Percentiles rank a stretch among this genome's conserved stretches.
Conservation (phyloP, 2,329 filamentous ascomycete genomes). For the Penicillium sclerotigenum region DNA sequence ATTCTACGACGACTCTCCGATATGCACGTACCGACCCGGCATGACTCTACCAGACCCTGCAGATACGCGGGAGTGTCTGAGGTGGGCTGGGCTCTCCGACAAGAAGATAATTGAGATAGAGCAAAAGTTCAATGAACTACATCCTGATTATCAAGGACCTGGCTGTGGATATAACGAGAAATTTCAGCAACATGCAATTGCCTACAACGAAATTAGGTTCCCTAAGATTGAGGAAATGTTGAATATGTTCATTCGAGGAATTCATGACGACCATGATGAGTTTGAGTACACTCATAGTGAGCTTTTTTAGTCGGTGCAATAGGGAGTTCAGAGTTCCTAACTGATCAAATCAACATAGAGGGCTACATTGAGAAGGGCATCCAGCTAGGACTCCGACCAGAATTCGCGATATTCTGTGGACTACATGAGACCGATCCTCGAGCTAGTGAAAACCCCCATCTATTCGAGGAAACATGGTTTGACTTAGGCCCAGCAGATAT, state of each 20-base stretch:
- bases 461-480: not conserved
- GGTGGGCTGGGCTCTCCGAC: not conserved
- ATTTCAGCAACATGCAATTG: not conserved
- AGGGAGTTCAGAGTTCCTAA: not conserved
- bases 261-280: not conserved
- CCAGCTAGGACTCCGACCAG: not conserved
- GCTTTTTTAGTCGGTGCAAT: not conserved
- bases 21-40: not conserved
- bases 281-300: not conserved
- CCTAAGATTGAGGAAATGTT: not conserved
- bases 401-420: not conserved
- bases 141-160: not conserved
- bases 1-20: accelerated
- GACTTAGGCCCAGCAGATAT: not conserved
- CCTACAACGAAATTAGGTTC: not conserved
- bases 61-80: not conserved
- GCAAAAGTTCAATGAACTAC: not conserved
- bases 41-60: not conserved
- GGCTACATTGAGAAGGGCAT: not conserved
- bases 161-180: not conserved
- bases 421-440: not conserved
- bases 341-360: not conserved
- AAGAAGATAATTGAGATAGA: not conserved
- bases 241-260: not conserved
- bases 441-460: not conserved